phyloP scores from a whole-genome alignment of 345 rosid species.

The Hevea brasiliensis region DNA sequence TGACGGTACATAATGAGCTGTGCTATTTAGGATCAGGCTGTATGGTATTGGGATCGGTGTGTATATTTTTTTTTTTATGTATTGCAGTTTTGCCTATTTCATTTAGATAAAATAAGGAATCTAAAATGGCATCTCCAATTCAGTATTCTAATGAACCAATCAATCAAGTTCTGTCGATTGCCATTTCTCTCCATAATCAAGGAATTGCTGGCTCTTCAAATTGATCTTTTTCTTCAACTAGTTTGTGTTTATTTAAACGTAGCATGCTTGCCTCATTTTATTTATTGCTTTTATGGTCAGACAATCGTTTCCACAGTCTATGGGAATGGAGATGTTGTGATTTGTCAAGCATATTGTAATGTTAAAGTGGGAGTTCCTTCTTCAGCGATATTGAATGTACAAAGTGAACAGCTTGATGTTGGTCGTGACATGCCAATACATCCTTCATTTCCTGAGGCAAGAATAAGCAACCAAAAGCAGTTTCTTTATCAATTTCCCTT shows the following conservation, averaged over 20 bases:
- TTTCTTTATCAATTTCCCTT: constrained; percentile 12
- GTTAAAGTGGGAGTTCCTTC: constrained; percentile 76
- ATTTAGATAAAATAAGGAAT: background rate
- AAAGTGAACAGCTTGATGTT: constrained; percentile 78
- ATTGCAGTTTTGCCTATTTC: background rate
- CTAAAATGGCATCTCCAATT: background rate
- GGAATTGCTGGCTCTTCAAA: background rate
- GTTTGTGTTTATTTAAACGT: constrained; percentile 5
- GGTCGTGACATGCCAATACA: constrained; percentile 69
- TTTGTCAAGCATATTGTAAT: constrained; percentile 64
- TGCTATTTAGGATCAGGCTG: background rate
- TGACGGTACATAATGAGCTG: background rate
- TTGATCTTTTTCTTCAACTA: constrained; percentile 1
- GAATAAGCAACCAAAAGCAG: constrained; percentile 31
- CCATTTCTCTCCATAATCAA: background rate
- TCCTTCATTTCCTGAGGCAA: constrained; percentile 80
- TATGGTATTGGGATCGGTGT: too few relatives aligned
- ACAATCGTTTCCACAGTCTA: constrained; percentile 62
- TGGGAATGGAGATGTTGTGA: constrained; percentile 52
- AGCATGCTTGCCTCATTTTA: constrained; percentile 8
- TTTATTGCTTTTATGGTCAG: constrained; percentile 42
- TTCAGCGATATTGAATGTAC: constrained; percentile 56
- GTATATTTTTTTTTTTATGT: too few relatives aligned
- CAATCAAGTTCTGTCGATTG: background rate
- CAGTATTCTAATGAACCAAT: background rate